Conservation (phyloP, 371 early-diverging fungal genomes). For the Catenaria anguillulae region DNA sequence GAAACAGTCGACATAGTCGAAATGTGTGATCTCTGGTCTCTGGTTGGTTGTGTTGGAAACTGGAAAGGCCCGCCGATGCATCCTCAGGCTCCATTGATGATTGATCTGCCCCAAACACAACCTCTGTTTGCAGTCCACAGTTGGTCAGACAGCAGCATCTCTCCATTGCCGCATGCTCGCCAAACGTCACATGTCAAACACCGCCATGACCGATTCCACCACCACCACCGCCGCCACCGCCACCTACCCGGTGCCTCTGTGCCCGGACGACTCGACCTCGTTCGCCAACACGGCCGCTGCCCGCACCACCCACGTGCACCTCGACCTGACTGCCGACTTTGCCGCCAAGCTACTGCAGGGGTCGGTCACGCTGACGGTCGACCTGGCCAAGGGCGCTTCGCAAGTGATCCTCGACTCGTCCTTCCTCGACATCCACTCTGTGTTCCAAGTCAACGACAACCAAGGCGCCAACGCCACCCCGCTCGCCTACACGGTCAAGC, state of each 20-base stretch:
- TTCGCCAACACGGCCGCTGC: slow-evolving; percentile 63
- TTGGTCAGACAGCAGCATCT: no score
- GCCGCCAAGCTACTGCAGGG: slow-evolving; percentile 48
- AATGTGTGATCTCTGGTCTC: no score
- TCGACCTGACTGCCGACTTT: slow-evolving; percentile 64
- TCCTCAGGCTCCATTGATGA: no score
- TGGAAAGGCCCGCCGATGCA: no score
- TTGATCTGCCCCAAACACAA: no score
- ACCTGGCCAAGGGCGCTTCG: slow-evolving; percentile 18
- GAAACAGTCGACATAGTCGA: no score
- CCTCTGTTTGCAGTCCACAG: no score
- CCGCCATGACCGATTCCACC: no score
- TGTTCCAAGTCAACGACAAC: slow-evolving; percentile 16
- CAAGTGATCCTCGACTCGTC: slow-evolving; percentile 67
- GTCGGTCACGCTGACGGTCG: slow-evolving; percentile 32
- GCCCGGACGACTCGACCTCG: slow-evolving; percentile 56
- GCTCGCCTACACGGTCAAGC: slow-evolving; percentile 35
- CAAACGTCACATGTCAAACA: no score
- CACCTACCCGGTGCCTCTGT: not conserved
- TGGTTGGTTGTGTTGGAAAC: no score
- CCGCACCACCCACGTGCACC: slow-evolving; percentile 51
- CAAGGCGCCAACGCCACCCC: not conserved
- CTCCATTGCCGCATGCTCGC: no score
- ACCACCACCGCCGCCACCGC: no score
- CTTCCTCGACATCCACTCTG: slow-evolving; percentile 39